Percentiles rank a stretch among this genome's conserved stretches.
These are phyloP conservation scores for Casaregolazyma suthepensis DNA, from an alignment of 1,139 yeast species.

Conservation along the genomic window DNA sequence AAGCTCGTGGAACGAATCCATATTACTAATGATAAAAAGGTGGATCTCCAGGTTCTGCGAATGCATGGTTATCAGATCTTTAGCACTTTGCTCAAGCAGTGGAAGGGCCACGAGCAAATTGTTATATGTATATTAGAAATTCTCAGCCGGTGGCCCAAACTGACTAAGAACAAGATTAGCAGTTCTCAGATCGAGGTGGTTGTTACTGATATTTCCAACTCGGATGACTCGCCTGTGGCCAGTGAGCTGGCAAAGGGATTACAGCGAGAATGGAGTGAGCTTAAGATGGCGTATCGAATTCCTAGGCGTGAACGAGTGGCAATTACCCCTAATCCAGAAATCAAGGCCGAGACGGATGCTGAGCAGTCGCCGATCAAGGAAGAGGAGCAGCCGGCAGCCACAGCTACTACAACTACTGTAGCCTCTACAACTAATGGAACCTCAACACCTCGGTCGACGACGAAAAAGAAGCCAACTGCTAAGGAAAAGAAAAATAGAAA, in stretches of 20 bases:
- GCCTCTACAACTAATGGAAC: slow-evolving; percentile 3
- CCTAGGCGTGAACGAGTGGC: slow-evolving; percentile 41
- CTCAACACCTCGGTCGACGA: slow-evolving; percentile 5
- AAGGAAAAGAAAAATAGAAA: slow-evolving; percentile 1
- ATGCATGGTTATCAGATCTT: slow-evolving; percentile 86
- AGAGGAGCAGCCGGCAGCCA: slow-evolving; percentile 4
- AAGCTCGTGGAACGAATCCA: slow-evolving; percentile 65
- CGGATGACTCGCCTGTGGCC: slow-evolving; percentile 22
- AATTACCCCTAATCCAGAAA: slow-evolving; percentile 1
- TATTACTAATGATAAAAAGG: slow-evolving; percentile 47
- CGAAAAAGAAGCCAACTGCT: slow-evolving; percentile 2
- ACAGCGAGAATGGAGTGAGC: slow-evolving; percentile 61
- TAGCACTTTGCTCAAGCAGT: slow-evolving; percentile 49
- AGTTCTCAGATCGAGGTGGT: slow-evolving; percentile 69
- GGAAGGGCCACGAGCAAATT: slow-evolving; percentile 35
- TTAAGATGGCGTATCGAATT: slow-evolving; percentile 80
- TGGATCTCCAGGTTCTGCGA: slow-evolving; percentile 58
- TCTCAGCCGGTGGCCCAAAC: slow-evolving; percentile 67
- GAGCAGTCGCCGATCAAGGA: slow-evolving; percentile 4
- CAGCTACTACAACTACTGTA: slow-evolving; percentile 1
- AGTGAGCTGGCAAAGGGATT: slow-evolving; percentile 42
- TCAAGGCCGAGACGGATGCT: slow-evolving; percentile 2
- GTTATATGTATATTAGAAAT: slow-evolving; percentile 46
- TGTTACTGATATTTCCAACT: slow-evolving; percentile 42
- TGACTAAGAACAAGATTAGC: slow-evolving; percentile 77